Evolutionary conservation across 495 filamentous ascomycete species (phyloP), one percentile per base, ranked within the genome.

Genomic region (Hyaloscypha bicolor): DNA sequence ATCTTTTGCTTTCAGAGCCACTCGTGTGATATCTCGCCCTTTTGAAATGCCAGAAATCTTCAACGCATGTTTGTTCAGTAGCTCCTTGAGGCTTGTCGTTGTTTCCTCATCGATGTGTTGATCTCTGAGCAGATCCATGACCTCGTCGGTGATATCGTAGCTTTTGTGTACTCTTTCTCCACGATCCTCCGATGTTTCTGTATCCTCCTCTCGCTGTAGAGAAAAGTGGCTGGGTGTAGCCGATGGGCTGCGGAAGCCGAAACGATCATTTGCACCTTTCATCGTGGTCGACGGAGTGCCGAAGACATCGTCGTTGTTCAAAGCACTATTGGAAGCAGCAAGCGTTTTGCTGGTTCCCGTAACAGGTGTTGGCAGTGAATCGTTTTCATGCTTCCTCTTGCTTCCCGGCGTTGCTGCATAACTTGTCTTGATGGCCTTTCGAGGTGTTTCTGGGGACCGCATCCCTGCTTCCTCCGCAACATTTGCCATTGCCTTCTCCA

Each of bases 21-120:
- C 76, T 31, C 92, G 75, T 2, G 85, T 79, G 25, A 88, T 83
- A 63, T 94, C 90, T 6, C 91, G 75, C 0, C 87, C 89, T 4
- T 81, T 81, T 32, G 81, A 78, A 22, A 91, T 80, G 1, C 90
- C 90, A 66, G 79, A 80, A 9, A 76, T 79, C 48, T 79, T 81
- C 60, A 87, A 73, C 12, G 86, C 85, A 68, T 90, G 82, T 45
- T 75, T 80, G 39, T 86, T 82, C 21, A 93, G 77, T 4, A 86
- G 70, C 29, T 71, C 69, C 3, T 79, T 78, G 2, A 90, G 60
- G 31, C 77, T 79, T 9, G 79, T 75, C 14, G 71, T 78, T 6
- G 80, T 78, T 22, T 74, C 55, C 4, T 75, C 63, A 12, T 81
- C 75, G 22, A 88, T 79, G 14, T 78, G 64, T 65, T 85, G 76